A percentile compares a stretch with the other conserved stretches of the same genome.
Evolutionary conservation across 106 monocot genomes (phyloP).

Genomic region (Acorus gramineus): DNA sequence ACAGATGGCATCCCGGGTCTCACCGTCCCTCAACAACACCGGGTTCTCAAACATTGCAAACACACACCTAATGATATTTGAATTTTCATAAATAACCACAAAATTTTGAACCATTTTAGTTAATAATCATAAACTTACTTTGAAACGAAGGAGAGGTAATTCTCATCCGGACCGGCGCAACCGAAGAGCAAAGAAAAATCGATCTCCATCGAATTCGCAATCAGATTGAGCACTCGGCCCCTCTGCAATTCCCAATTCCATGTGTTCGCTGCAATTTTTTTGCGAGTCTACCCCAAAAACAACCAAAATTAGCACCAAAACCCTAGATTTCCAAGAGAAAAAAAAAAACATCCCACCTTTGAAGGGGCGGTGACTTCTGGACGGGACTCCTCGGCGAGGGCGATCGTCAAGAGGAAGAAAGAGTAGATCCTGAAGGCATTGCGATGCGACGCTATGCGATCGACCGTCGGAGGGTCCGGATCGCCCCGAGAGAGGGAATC

Average conservation of each 20-base stretch:
- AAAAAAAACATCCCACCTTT: conserved; percentile 16
- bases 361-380: conserved; percentile 10
- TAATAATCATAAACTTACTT: conserved; percentile 28
- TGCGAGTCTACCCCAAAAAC: conserved; percentile 16
- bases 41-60: conserved; percentile 74
- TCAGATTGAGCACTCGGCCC: conserved; percentile 47
- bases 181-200: conserved; percentile 73
- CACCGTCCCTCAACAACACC: conserved; percentile 46
- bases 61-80: conserved; percentile 29
- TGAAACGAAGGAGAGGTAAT: conserved; percentile 72
- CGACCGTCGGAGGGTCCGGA: background rate
- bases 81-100: background rate
- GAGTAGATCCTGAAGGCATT: conserved; percentile 95
- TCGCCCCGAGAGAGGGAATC: conserved; percentile 53
- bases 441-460: conserved; percentile 45
- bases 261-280: conserved; percentile 35
- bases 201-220: conserved; percentile 86
- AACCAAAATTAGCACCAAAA: conserved; percentile 21
- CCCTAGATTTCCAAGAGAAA: background rate
- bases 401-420: conserved; percentile 69
- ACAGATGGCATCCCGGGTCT: conserved; percentile 51
- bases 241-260: conserved; percentile 83
- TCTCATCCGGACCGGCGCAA: conserved; percentile 44
- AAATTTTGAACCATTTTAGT: background rate
- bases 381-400: conserved; percentile 41